phyloP scores from a whole-genome alignment of 805 yeast species.

The Pichia insulana region DNA sequence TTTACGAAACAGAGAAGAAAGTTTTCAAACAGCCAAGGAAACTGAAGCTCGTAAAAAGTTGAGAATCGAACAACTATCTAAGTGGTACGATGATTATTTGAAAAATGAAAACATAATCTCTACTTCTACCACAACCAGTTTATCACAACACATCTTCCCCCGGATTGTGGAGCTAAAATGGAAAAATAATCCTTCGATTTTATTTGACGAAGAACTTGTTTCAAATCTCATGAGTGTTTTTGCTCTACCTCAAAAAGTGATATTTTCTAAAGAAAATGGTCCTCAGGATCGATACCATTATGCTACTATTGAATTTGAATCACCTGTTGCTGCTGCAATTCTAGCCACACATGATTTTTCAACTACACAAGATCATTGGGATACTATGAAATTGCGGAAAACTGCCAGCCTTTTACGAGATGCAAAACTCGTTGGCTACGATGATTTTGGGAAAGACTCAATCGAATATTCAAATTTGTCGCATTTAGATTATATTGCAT shows the following conservation, averaged over 20 bases:
- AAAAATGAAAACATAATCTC: slow-evolving; percentile 10
- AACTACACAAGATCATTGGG: slow-evolving; percentile 37
- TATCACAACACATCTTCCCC: too few species aligned
- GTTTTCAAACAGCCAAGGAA: background rate
- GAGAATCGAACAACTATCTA: background rate
- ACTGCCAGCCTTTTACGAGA: slow-evolving; percentile 38
- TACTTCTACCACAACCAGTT: slow-evolving; percentile 16
- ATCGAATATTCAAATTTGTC: background rate
- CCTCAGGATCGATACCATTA: slow-evolving; percentile 27
- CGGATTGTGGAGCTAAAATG: slow-evolving; percentile 27
- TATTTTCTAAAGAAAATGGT: slow-evolving; percentile 11
- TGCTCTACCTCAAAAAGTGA: slow-evolving; percentile 28
- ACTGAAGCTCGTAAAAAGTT: background rate
- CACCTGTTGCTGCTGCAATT: slow-evolving; percentile 21
- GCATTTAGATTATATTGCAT: slow-evolving; percentile 6
- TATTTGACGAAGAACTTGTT: slow-evolving; percentile 28
- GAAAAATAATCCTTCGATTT: slow-evolving; percentile 34
- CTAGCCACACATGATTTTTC: slow-evolving; percentile 37
- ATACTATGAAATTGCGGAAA: slow-evolving; percentile 34
- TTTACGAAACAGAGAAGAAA: background rate
- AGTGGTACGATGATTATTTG: slow-evolving; percentile 1
- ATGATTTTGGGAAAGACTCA: background rate
- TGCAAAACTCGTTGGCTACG: slow-evolving; percentile 13
- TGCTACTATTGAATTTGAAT: slow-evolving; percentile 30
- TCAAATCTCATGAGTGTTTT: slow-evolving; percentile 36